phyloP scores from a whole-genome alignment of 495 filamentous ascomycete genomes.

The Hypoxylon fuscum region DNA sequence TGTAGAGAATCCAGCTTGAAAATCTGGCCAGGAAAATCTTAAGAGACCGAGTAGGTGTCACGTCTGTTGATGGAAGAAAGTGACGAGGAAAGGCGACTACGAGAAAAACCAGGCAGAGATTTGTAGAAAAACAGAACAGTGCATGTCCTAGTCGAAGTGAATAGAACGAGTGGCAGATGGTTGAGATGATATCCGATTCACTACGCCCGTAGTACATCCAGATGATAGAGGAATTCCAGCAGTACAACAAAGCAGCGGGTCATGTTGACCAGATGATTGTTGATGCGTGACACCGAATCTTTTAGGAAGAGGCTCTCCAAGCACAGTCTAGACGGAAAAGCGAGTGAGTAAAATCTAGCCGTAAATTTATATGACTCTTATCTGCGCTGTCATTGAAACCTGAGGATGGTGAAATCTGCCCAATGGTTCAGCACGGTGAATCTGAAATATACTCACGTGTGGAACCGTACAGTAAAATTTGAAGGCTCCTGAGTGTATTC shows the following conservation, averaged over 20 bases:
- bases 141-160: background rate
- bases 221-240: background rate
- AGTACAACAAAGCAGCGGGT: background rate
- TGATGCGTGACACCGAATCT: background rate
- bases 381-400: too few relatives aligned
- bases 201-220: background rate
- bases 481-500: too few relatives aligned
- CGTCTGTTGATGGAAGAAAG: background rate
- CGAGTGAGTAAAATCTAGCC: too few relatives aligned
- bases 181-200: background rate
- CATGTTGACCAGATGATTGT: background rate
- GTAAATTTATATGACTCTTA: too few relatives aligned
- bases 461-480: too few relatives aligned
- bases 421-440: too few relatives aligned
- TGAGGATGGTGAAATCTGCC: too few relatives aligned
- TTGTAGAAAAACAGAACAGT: background rate
- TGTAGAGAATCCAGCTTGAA: constrained; percentile 39
- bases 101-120: background rate
- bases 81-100: background rate
- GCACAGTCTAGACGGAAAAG: too few relatives aligned
- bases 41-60: constrained; percentile 9
- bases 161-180: background rate
- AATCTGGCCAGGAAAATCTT: background rate
- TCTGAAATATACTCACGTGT: too few relatives aligned
- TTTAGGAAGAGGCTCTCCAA: too few relatives aligned